phyloP scores from a whole-genome alignment of 1,139 yeast genomes.

The Diutina rugosa region DNA sequence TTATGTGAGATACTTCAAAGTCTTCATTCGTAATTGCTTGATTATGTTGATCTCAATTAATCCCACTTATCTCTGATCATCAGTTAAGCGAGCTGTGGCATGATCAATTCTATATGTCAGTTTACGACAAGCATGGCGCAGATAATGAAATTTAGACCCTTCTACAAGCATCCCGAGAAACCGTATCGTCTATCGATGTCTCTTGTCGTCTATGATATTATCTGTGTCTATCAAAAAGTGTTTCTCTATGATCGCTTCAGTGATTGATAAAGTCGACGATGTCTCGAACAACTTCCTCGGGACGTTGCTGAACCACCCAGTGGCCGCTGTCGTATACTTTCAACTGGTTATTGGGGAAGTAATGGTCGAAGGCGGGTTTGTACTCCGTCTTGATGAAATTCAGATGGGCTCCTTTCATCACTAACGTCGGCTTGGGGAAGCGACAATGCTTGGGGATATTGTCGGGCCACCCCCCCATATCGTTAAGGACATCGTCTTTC shows the following conservation, averaged over 20 bases:
- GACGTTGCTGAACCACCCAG: constrained; percentile 31
- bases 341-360: constrained; percentile 19
- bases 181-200: too few species aligned
- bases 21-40: too few species aligned
- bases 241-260: background rate
- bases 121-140: too few species aligned
- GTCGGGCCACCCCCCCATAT: constrained; percentile 32
- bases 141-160: too few species aligned
- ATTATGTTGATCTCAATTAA: background rate
- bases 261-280: constrained; percentile 10
- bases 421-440: constrained; percentile 25
- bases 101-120: too few species aligned
- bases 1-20: too few species aligned
- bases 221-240: too few species aligned
- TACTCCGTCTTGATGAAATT: constrained; percentile 22
- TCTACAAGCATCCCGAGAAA: too few species aligned
- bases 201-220: too few species aligned
- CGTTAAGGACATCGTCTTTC: constrained; percentile 14
- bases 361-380: constrained; percentile 16
- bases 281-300: constrained; percentile 19
- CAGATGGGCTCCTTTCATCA: constrained; percentile 29
- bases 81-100: background rate
- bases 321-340: constrained; percentile 30
- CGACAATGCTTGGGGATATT: constrained; percentile 9
- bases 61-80: background rate